phyloP scores from a whole-genome alignment of 2,329 filamentous ascomycete genomes.

The Cryphonectria parasitica region DNA sequence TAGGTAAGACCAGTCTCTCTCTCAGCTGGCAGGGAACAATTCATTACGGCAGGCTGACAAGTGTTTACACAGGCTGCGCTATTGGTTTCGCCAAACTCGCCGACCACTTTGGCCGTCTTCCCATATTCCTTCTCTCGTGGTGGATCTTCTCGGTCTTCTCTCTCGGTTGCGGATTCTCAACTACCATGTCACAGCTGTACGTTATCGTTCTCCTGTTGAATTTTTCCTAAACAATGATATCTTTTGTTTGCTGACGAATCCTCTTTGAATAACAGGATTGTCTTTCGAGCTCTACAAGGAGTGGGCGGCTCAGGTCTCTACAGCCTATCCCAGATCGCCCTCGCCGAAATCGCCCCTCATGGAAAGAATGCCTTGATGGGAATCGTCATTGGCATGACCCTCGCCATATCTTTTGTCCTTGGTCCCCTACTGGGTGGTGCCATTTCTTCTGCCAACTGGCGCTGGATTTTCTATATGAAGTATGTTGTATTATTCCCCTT shows the following conservation, averaged over 20 bases:
- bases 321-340: slow-evolving; percentile 60
- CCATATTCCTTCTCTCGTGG: slow-evolving; percentile 56
- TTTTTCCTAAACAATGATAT: neutral
- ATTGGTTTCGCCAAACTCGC: slow-evolving; percentile 62
- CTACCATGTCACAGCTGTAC: slow-evolving; percentile 56
- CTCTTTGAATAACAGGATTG: slow-evolving; percentile 47
- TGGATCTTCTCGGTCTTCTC: slow-evolving; percentile 60
- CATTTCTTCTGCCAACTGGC: slow-evolving; percentile 60
- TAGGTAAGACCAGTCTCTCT: slow-evolving; percentile 44
- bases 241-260: neutral
- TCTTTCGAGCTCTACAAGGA: slow-evolving; percentile 62
- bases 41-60: neutral
- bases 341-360: slow-evolving; percentile 60
- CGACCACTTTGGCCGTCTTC: slow-evolving; percentile 60
- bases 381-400: slow-evolving; percentile 57
- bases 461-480: slow-evolving; percentile 67
- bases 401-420: slow-evolving; percentile 61
- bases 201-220: slow-evolving; percentile 32
- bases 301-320: slow-evolving; percentile 66
- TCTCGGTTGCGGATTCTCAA: slow-evolving; percentile 55
- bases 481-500: slow-evolving; percentile 38
- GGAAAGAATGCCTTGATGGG: slow-evolving; percentile 58
- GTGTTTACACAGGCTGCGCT: slow-evolving; percentile 50
- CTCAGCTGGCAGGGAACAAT: too few relatives aligned
- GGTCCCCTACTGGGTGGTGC: slow-evolving; percentile 62